Conservation (phyloP, 192 early-diverging fungal genomes). For the Coemansia sp. region DNA sequence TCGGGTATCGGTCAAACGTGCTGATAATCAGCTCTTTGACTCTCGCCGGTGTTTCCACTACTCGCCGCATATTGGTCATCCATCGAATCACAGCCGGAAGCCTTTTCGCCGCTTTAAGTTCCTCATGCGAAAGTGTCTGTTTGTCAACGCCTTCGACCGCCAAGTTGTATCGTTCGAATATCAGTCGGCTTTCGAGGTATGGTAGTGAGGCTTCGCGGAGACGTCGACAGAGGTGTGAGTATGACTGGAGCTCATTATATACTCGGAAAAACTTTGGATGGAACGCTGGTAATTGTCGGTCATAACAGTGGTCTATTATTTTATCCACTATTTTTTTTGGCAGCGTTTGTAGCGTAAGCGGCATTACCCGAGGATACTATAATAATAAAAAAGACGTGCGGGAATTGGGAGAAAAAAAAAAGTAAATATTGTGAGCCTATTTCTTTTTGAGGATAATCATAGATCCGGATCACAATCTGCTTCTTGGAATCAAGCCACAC, state of each 20-base stretch:
- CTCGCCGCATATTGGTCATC: slow-evolving; percentile 24
- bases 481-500: background rate
- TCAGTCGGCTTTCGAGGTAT: slow-evolving; percentile 18
- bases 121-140: slow-evolving; percentile 20
- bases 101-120: slow-evolving; percentile 22
- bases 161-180: slow-evolving; percentile 45
- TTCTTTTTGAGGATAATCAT: background rate
- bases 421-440: background rate
- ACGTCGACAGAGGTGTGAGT: slow-evolving; percentile 21
- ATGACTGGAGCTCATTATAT: slow-evolving; percentile 17
- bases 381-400: background rate
- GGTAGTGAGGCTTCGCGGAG: slow-evolving; percentile 23
- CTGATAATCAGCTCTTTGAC: slow-evolving; percentile 27
- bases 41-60: background rate
- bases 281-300: slow-evolving; percentile 9
- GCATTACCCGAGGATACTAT: slow-evolving; percentile 1
- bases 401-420: background rate
- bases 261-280: slow-evolving; percentile 30
- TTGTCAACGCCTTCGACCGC: slow-evolving; percentile 21
- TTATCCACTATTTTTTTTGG: slow-evolving; percentile 34
- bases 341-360: slow-evolving; percentile 33
- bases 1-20: slow-evolving; percentile 29
- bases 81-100: slow-evolving; percentile 21
- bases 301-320: slow-evolving; percentile 29
- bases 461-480: background rate